Percentiles rank a stretch among this genome's conserved stretches.
These are phyloP conservation scores for Cyberlindnera xishuangbannaensis DNA, from an alignment of 805 yeast genomes.

Conservation along the genomic window DNA sequence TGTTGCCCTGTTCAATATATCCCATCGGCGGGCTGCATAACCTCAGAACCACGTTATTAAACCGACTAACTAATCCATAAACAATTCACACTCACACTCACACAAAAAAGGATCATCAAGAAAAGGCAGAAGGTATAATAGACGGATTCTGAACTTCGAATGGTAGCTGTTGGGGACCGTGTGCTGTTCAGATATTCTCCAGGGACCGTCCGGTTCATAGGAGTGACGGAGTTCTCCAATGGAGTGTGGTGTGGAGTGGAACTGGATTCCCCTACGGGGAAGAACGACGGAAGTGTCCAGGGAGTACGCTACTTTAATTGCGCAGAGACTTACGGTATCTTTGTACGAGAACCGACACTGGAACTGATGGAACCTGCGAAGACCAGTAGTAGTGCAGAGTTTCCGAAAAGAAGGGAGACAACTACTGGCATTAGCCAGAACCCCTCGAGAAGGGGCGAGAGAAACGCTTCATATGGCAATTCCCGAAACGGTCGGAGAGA, in stretches of 20 bases:
- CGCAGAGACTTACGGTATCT: slow-evolving; percentile 46
- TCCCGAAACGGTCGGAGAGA: neutral
- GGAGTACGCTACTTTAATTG: slow-evolving; percentile 56
- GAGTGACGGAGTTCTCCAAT: slow-evolving; percentile 50
- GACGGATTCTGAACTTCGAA: neutral
- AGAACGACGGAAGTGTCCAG: slow-evolving; percentile 70
- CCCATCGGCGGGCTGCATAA: too few species aligned
- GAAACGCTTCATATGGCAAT: slow-evolving; percentile 3
- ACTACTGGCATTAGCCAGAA: slow-evolving; percentile 2
- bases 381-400: too few species aligned
- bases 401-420: slow-evolving; percentile 4
- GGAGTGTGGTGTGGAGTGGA: slow-evolving; percentile 82
- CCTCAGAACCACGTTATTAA: too few species aligned
- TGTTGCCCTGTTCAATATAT: too few species aligned
- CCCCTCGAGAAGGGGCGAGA: neutral
- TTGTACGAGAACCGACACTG: slow-evolving; percentile 38
- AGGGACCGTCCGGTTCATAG: slow-evolving; percentile 47
- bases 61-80: too few species aligned
- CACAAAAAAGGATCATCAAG: neutral
- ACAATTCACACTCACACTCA: neutral
- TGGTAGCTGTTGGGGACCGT: slow-evolving; percentile 14
- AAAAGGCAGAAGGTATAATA: too few species aligned
- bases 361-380: neutral
- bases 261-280: slow-evolving; percentile 71
- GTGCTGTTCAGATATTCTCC: slow-evolving; percentile 15